phyloP scores from a whole-genome alignment of 2,329 filamentous ascomycete species.

The Coniochaeta ligniaria region DNA sequence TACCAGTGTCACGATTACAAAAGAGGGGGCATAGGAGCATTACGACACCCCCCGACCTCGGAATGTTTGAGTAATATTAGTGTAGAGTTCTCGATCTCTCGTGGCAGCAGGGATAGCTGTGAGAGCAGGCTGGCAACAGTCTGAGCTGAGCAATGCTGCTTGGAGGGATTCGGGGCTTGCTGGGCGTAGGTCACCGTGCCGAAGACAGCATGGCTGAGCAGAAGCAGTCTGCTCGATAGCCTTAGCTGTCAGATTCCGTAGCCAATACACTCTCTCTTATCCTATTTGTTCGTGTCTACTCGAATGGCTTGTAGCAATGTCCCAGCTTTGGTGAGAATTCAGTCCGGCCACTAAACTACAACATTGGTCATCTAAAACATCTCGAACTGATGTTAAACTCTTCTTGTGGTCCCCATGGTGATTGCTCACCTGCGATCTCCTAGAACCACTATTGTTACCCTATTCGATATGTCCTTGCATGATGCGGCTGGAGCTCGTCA shows the following conservation, averaged over 20 bases:
- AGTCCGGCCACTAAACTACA: no score
- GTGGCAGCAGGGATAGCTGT: neutral
- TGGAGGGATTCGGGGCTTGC: neutral
- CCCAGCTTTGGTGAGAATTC: no score
- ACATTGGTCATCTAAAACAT: no score
- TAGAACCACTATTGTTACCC: no score
- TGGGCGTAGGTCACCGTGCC: neutral
- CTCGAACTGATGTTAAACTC: no score
- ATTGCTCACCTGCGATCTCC: no score
- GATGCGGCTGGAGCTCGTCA: no score
- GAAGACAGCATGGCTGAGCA: neutral
- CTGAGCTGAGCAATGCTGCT: neutral
- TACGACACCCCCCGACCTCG: neutral
- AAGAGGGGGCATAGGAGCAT: neutral
- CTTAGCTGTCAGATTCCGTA: neutral
- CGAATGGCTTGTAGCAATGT: no score
- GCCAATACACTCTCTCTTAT: conserved; percentile 3
- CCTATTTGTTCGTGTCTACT: no score
- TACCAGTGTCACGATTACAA: neutral
- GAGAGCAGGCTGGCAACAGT: neutral
- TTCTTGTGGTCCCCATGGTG: no score
- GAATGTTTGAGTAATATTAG: neutral
- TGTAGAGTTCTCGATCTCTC: neutral
- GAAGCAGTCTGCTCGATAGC: neutral
- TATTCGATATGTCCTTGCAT: no score